phyloP scores from a whole-genome alignment of 768 basidiomycete genomes.

The Tylopilus sp. region DNA sequence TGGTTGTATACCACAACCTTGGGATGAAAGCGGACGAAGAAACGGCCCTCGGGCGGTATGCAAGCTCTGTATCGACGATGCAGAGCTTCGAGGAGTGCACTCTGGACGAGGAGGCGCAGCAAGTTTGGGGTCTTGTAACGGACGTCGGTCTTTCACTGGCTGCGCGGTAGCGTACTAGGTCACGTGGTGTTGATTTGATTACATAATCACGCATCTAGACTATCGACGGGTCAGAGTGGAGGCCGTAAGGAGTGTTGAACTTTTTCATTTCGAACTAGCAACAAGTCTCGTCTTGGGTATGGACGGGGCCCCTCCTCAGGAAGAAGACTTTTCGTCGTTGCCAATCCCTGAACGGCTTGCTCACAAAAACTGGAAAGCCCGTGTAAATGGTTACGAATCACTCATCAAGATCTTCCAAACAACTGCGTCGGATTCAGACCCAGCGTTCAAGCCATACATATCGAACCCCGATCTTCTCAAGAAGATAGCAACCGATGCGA shows the following conservation, averaged over 20 bases:
- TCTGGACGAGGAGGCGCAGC: slow-evolving; percentile 50
- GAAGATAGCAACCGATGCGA: slow-evolving; percentile 86
- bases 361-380: slow-evolving; percentile 99
- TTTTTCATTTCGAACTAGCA: slow-evolving; percentile 9
- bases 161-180: slow-evolving; percentile 21
- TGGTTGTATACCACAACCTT: slow-evolving; percentile 71
- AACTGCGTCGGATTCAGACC: slow-evolving; percentile 90
- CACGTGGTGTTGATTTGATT: slow-evolving; percentile 23
- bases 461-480: slow-evolving; percentile 75
- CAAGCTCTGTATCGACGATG: slow-evolving; percentile 40
- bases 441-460: slow-evolving; percentile 87
- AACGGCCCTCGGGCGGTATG: slow-evolving; percentile 47
- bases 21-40: slow-evolving; percentile 54
- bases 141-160: slow-evolving; percentile 58
- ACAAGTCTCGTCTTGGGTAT: slow-evolving; percentile 38
- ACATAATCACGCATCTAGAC: slow-evolving; percentile 18
- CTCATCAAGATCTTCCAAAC: slow-evolving; percentile 84
- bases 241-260: slow-evolving; percentile 6
- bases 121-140: slow-evolving; percentile 55
- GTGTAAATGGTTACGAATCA: slow-evolving; percentile 87
- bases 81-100: slow-evolving; percentile 41
- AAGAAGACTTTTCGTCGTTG: slow-evolving; percentile 88
- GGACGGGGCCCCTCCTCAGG: slow-evolving; percentile 89
- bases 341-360: slow-evolving; percentile 75
- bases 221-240: slow-evolving; percentile 6